These are phyloP conservation scores for Ramaria sp. DNA, from an alignment of 768 basidiomycete species.

Conservation along the genomic window DNA sequence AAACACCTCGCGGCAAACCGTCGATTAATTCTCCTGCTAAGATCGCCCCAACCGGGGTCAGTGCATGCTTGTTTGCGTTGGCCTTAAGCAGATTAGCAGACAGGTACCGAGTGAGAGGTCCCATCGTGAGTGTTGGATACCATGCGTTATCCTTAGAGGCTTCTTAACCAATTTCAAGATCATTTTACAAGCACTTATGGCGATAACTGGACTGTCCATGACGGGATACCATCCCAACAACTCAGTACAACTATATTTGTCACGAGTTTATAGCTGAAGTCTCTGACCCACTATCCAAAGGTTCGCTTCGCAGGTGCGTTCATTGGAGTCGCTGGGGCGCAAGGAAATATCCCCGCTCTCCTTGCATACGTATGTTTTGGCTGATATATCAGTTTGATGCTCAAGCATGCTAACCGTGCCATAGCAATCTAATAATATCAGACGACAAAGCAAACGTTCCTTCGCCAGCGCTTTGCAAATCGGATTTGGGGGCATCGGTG, in stretches of 20 bases:
- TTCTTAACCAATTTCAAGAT: neutral
- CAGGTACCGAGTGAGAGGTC: neutral
- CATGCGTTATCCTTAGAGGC: neutral
- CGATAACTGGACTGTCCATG: slow-evolving; percentile 4
- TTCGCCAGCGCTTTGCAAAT: slow-evolving; percentile 6
- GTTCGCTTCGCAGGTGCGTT: slow-evolving; percentile 6
- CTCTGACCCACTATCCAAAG: neutral
- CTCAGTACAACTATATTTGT: neutral
- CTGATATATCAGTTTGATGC: neutral
- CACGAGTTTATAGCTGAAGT: neutral
- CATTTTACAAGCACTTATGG: slow-evolving; percentile 3
- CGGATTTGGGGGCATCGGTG: slow-evolving; percentile 6
- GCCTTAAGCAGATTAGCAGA: slow-evolving; percentile 1
- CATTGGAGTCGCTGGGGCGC: slow-evolving; percentile 5
- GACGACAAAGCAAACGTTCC: slow-evolving; percentile 7
- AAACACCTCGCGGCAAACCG: no score
- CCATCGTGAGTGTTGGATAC: neutral
- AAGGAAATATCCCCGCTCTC: slow-evolving; percentile 6
- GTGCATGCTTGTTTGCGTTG: slow-evolving; percentile 4
- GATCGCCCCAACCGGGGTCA: slow-evolving; percentile 5
- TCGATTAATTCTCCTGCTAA: neutral
- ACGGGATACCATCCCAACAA: slow-evolving; percentile 4
- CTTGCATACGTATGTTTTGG: slow-evolving; percentile 1
- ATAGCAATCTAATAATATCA: slow-evolving; percentile 8
- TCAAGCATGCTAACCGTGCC: neutral